Conservation (phyloP, 805 yeast species). For the Komagataella pastoris region DNA sequence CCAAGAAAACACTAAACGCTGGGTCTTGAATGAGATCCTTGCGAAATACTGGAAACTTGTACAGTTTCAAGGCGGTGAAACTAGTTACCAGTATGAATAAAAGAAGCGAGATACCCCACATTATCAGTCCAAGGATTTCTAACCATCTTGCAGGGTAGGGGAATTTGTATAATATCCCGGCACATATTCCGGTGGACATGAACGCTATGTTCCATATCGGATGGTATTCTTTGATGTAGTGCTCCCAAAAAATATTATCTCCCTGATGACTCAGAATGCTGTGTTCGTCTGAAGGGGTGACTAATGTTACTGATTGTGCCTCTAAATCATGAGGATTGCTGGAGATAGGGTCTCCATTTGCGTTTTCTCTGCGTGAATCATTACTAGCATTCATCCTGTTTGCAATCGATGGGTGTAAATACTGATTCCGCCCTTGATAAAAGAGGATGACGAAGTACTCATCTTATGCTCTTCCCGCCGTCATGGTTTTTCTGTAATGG, state of each 20-base stretch:
- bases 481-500: not conserved
- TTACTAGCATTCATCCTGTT: not conserved
- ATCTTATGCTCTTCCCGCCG: not conserved
- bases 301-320: not conserved
- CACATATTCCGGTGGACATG: slow-evolving; percentile 81
- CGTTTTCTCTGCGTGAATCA: not conserved
- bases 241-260: not conserved
- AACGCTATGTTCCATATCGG: slow-evolving; percentile 58
- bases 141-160: slow-evolving; percentile 24
- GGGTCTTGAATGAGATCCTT: slow-evolving; percentile 23
- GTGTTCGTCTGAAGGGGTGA: not conserved
- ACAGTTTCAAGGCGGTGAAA: slow-evolving; percentile 25
- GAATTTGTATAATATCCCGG: slow-evolving; percentile 45
- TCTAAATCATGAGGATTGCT: not conserved
- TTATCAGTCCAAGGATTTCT: slow-evolving; percentile 10
- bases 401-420: not conserved
- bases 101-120: slow-evolving; percentile 42
- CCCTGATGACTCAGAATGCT: not conserved
- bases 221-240: slow-evolving; percentile 15
- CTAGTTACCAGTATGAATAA: slow-evolving; percentile 29
- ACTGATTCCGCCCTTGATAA: no score
- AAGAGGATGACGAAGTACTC: not conserved
- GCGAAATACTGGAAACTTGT: slow-evolving; percentile 14
- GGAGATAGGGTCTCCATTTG: not conserved
- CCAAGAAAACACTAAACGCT: slow-evolving; percentile 47